Evolutionary conservation across 1,139 yeast genomes (phyloP), one percentile per base, ranked within the genome.

Genomic region (Pichia sp.): DNA sequence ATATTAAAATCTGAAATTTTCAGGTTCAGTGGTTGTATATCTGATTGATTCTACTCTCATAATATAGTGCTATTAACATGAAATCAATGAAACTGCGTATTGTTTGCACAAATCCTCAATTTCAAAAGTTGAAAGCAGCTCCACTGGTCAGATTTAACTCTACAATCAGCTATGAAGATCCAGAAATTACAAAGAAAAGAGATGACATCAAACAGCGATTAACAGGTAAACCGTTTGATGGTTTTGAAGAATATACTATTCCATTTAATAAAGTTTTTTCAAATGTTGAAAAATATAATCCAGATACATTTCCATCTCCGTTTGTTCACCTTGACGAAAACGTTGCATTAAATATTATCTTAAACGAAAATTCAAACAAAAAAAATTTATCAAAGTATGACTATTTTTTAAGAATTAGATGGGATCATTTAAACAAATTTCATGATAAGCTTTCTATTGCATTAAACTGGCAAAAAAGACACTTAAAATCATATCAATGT

Each of bases 181-280:
- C 10, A 32, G n/a, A 32, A 11, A 8, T 10, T 12, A 32, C 25
- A 8, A 23, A 22, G 4, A 22, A 16, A 23, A 32, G 23, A 16
- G 16, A 32, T 23, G 26, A 32, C 23, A 32, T 32, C 23, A 32
- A 22, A 23, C 22, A 12, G 12, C 35, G 37, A 16, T 32, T 43
- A 10, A 35, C 42, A 6, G 48, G 48, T 7, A 47, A 37, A 29
- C 50, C 50, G 1, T 45, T 47, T 35, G 48, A 47, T 24, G 22
- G 26, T 11, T 1, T 33, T 4, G 41, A 39, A 4, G 24, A 6
- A 2, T 31, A 40, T 23, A 4, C 23, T 9, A 27, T 35, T 3
- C 34, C 39, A 20, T 26, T 36, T 11, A 36, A 34, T 11, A 6
- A 22, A 3, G 5, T 32, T 32, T 8, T 32, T 32, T 32, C 35